Evolutionary conservation across 306 rosid genomes (phyloP).

Genomic region (Urtica urens): DNA sequence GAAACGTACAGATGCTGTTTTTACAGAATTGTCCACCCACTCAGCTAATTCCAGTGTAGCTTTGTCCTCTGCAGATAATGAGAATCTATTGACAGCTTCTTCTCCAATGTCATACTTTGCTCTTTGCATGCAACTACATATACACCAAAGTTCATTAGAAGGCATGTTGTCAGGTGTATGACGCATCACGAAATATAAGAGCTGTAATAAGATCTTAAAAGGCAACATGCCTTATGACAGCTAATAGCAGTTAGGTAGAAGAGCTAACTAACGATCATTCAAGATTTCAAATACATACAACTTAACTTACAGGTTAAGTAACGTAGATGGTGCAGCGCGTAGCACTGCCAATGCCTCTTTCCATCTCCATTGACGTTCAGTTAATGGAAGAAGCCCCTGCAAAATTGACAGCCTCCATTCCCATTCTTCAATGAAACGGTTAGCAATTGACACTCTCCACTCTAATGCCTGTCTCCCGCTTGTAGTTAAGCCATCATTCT

Average conservation of each 20-base stretch:
- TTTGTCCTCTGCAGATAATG: slow-evolving; percentile 92
- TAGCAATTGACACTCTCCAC: slow-evolving; percentile 77
- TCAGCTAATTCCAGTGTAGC: slow-evolving; percentile 98
- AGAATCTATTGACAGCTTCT: slow-evolving; percentile 90
- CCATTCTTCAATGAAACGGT: slow-evolving; percentile 88
- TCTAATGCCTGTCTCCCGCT: slow-evolving; percentile 75
- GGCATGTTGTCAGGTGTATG: neutral
- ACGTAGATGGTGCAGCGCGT: slow-evolving; percentile 92
- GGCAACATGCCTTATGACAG: neutral
- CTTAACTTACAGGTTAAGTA: slow-evolving; percentile 87
- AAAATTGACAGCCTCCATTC: slow-evolving; percentile 97
- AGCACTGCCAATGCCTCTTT: slow-evolving; percentile 83
- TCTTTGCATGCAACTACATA: slow-evolving; percentile 91
- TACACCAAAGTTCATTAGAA: neutral
- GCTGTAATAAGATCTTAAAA: too few relatives aligned
- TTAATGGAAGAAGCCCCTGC: slow-evolving; percentile 85
- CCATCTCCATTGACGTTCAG: slow-evolving; percentile 96
- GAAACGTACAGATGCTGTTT: slow-evolving; percentile 59
- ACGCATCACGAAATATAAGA: neutral
- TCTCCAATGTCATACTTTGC: slow-evolving; percentile 95
- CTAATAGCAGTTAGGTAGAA: neutral
- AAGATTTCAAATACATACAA: neutral
- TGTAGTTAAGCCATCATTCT: slow-evolving; percentile 34
- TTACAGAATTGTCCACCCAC: slow-evolving; percentile 93
- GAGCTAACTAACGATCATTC: neutral